Conservation (phyloP, 176 grass and related monocot species). For the Zizania latifolia region DNA sequence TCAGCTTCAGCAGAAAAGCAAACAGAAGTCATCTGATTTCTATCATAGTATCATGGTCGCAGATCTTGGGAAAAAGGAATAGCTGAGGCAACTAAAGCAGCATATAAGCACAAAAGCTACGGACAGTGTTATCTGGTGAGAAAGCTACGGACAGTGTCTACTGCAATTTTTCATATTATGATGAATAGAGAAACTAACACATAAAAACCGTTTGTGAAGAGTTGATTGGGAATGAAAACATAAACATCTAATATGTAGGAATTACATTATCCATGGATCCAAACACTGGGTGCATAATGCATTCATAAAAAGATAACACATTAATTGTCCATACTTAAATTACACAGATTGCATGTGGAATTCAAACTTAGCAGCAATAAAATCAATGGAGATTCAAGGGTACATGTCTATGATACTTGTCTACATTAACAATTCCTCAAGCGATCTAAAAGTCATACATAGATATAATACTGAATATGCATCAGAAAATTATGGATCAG, state of each 20-base stretch:
- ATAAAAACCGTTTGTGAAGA: neutral
- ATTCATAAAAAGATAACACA: neutral
- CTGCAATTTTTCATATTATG: neutral
- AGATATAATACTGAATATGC: neutral
- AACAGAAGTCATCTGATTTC: neutral
- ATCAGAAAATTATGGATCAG: neutral
- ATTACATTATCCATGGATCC: neutral
- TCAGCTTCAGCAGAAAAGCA: neutral
- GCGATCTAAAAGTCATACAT: neutral
- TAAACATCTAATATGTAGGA: neutral
- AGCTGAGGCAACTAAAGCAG: neutral
- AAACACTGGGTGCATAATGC: neutral
- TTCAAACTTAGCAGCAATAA: neutral
- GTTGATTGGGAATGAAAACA: neutral
- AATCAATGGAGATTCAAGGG: neutral
- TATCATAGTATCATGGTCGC: neutral
- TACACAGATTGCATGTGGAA: neutral
- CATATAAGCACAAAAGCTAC: neutral
- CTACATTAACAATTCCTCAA: neutral
- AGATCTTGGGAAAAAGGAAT: no score
- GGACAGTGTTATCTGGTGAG: neutral
- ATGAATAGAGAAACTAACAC: neutral
- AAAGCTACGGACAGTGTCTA: neutral
- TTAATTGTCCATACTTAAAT: neutral
- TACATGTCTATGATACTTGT: neutral